Evolutionary conservation across 495 filamentous ascomycete genomes (phyloP).

Genomic region (Aspergillus diversus): DNA sequence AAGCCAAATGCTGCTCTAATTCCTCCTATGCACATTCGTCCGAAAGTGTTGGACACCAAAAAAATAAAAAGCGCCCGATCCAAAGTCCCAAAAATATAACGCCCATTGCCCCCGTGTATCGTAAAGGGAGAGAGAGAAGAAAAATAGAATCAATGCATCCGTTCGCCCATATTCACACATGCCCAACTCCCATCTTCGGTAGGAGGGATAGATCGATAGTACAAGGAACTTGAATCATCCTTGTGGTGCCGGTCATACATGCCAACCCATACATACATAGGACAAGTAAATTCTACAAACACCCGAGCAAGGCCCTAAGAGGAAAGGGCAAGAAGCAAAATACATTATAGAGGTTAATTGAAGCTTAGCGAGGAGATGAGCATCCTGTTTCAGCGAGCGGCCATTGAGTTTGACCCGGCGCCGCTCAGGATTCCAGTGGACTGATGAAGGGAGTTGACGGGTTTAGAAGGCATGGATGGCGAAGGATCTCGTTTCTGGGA

Average conservation of each 20-base stretch:
- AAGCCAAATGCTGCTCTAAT: constrained; percentile 6
- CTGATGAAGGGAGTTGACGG: constrained; percentile 43
- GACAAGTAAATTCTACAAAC: constrained; percentile 24
- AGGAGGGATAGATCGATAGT: constrained; percentile 12
- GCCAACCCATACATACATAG: constrained; percentile 32
- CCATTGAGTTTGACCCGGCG: constrained; percentile 41
- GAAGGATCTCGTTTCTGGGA: constrained; percentile 39
- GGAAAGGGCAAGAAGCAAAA: constrained; percentile 5
- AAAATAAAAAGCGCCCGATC: constrained; percentile 8
- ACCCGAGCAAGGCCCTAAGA: constrained; percentile 25
- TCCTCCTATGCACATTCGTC: constrained; percentile 14
- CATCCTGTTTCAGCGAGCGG: constrained; percentile 32
- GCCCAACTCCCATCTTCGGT: constrained; percentile 4
- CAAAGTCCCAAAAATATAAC: constrained; percentile 8
- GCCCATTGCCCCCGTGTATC: constrained; percentile 14
- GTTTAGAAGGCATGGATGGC: constrained; percentile 37
- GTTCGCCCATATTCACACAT: constrained; percentile 23
- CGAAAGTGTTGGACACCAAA: not conserved
- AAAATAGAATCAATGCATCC: constrained; percentile 16
- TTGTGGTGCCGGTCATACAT: constrained; percentile 31
- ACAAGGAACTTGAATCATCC: constrained; percentile 21
- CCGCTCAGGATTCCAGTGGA: constrained; percentile 34
- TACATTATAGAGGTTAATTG: constrained; percentile 3
- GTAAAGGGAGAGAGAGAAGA: not conserved
- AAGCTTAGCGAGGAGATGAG: not conserved